Evolutionary conservation across 495 filamentous ascomycete species (phyloP), one percentile per base, ranked within the genome.

Genomic region (Penicillium canescens): DNA sequence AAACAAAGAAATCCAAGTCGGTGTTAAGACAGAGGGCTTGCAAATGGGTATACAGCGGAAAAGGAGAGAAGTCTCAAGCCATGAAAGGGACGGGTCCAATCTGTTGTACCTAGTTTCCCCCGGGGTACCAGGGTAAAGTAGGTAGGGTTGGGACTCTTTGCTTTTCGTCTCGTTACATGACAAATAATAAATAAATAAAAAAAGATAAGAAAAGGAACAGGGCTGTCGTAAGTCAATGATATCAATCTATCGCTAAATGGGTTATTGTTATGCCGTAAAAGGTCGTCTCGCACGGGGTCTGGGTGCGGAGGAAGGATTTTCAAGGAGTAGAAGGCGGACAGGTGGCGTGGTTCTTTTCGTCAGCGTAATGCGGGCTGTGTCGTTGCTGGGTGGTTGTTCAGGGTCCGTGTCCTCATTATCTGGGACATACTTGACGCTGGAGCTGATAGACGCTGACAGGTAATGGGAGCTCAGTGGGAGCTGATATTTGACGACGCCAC

Each of bases 401-500:
- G 55, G 60, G 47, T 54, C 40, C 34, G 62, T 53, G 12, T 55
- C 61, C 13, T 68, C 77, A 9, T 73, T 67, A 40, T 82, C 73
- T 3, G 82, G 80, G 8, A 76, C 63, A 18, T 84, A 78, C 43
- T 74, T 66, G 33, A 83, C 66, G 42, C 68, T 82, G 13, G 74
- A 75, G 45, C 76, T 79, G 50, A 86, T 75, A 11, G 76, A 73
- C 5, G 75, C 77, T 1, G 77, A 79, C 56, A 85, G 76, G 43
- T 84, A 76, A 36, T 81, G 82, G 33, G 86, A 85, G 61, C 82
- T 92, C 46, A 98, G 76, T 10, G 94, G 94, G 16, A 97, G 76
- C 26, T 88, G 86, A 63, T 98, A 98, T 66, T 89, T 90, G 61
- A 98, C 71, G 6, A 92, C 86, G 35, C 94, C 94, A 46, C 92